These are phyloP conservation scores for Termitomyces sp. DNA, from an alignment of 768 basidiomycete genomes.

Conservation along the genomic window DNA sequence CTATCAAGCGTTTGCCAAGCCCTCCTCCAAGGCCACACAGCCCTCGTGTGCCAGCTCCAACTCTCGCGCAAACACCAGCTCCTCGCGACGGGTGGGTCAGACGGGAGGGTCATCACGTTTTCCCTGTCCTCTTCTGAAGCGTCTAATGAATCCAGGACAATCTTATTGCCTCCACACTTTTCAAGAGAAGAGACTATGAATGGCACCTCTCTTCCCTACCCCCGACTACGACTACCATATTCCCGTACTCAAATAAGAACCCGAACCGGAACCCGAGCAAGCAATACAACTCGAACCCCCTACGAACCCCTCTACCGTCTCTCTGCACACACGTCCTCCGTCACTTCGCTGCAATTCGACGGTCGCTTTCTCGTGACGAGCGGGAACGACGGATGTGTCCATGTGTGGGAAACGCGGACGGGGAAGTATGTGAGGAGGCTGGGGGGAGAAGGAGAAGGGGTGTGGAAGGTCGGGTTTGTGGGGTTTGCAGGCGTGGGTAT, in stretches of 20 bases:
- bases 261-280: constrained; percentile 7
- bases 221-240: background rate
- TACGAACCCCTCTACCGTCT: constrained; percentile 58
- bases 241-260: background rate
- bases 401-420: constrained; percentile 64
- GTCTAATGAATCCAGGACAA: background rate
- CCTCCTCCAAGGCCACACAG: constrained; percentile 86
- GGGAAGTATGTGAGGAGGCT: constrained; percentile 65
- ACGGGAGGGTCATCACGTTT: constrained; percentile 58
- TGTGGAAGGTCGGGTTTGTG: constrained; percentile 85
- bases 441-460: constrained; percentile 70
- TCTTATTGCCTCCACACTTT: background rate
- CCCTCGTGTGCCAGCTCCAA: constrained; percentile 89
- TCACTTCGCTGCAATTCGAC: constrained; percentile 88
- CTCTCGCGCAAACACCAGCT: constrained; percentile 50
- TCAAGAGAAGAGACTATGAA: too few relatives aligned
- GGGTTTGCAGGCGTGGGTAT: constrained; percentile 5
- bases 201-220: background rate
- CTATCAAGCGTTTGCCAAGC: constrained; percentile 68
- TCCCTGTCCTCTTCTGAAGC: background rate
- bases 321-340: constrained; percentile 84
- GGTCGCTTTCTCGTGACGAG: constrained; percentile 77
- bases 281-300: background rate
- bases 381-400: constrained; percentile 82
- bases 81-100: constrained; percentile 83